Conservation (phyloP, 306 rosid genomes). For the Dryas alaskensis region DNA sequence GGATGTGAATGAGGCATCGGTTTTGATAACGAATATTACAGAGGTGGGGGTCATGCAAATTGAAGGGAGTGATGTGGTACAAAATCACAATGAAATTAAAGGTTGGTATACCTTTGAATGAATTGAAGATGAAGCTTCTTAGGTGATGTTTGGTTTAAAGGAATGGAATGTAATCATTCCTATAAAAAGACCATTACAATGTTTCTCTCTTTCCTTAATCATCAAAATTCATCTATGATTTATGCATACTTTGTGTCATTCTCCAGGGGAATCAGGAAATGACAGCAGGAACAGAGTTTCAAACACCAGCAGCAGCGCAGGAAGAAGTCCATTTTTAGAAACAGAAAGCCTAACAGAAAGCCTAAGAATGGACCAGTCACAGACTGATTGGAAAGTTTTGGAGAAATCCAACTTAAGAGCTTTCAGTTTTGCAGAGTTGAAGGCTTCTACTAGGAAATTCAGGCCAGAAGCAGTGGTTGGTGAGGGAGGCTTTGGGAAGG, state of each 20-base stretch:
- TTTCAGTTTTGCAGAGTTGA: conserved; percentile 60
- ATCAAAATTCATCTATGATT: background rate
- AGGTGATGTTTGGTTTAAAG: too few relatives aligned
- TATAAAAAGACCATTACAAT: background rate
- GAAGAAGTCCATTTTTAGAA: conserved; percentile 56
- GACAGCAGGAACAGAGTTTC: conserved; percentile 36
- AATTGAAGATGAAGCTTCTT: background rate
- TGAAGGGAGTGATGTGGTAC: too few relatives aligned
- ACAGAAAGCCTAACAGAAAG: conserved; percentile 44
- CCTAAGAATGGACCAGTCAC: conserved; percentile 33
- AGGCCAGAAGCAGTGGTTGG: conserved; percentile 58
- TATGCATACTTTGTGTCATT: conserved; percentile 5
- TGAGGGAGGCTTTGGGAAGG: conserved; percentile 88
- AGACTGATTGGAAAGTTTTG: conserved; percentile 38
- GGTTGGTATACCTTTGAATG: background rate
- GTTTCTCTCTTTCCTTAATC: too few relatives aligned
- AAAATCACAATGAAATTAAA: conserved; percentile 16
- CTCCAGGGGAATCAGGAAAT: conserved; percentile 40
- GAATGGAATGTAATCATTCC: too few relatives aligned
- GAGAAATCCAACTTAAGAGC: conserved; percentile 55
- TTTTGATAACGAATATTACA: too few relatives aligned
- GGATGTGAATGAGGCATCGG: too few relatives aligned
- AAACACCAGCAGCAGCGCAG: conserved; percentile 49
- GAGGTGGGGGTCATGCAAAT: too few relatives aligned
- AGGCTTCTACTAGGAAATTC: conserved; percentile 57